Percentiles rank a stretch among this genome's conserved stretches.
Conservation (phyloP, 352 stramenopile genomes). For the Elongisporangium prolatum region DNA sequence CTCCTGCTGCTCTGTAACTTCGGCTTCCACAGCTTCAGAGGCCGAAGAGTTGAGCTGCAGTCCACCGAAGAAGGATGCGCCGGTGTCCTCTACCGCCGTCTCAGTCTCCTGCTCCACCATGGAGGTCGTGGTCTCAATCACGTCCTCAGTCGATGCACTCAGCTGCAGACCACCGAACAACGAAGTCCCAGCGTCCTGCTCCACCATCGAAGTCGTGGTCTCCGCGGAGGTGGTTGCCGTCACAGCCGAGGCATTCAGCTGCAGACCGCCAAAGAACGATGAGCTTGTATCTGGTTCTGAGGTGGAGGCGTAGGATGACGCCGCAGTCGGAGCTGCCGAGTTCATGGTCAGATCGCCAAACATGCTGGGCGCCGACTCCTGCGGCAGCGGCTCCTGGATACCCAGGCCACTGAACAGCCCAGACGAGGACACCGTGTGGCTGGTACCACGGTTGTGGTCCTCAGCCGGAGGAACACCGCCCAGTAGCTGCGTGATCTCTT, state of each 20-base stretch:
- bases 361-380: constrained; percentile 2
- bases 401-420: not conserved
- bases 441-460: not conserved
- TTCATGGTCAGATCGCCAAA: constrained; percentile 2
- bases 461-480: not conserved
- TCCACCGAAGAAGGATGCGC: constrained; percentile 3
- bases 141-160: constrained; percentile 15
- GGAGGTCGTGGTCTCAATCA: constrained; percentile 1
- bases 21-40: not conserved
- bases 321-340: not conserved
- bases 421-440: not conserved
- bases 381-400: not conserved
- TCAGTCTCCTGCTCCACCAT: constrained; percentile 1
- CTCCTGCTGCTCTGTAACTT: not conserved
- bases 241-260: constrained; percentile 13
- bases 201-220: constrained; percentile 12
- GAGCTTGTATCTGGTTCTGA: not conserved
- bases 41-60: constrained; percentile 3
- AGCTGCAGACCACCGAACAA: constrained; percentile 49
- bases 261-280: constrained; percentile 18
- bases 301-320: constrained; percentile 1
- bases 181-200: constrained; percentile 7
- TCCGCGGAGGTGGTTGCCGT: constrained; percentile 7
- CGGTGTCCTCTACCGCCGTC: constrained; percentile 1
- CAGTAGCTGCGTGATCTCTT: not conserved